Evolutionary conservation across 805 yeast species (phyloP), one percentile per base, ranked within the genome.

Genomic region (Lipomyces anomalus): DNA sequence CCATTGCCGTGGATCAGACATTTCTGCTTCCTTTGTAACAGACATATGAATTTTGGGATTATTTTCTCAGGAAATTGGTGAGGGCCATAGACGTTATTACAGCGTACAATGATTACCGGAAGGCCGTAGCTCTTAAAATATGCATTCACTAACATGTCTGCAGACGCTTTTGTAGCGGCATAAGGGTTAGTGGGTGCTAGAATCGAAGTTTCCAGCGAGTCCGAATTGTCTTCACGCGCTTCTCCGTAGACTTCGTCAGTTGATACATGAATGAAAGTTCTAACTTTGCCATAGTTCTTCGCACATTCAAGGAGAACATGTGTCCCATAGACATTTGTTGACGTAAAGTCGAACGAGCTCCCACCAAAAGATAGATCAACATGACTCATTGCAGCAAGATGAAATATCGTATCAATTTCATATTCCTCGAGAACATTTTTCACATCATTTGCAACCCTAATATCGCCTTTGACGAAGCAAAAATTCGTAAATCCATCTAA

Each of bases 221-320:
- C 61, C 1, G 61, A 64, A 5, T 46, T 50, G 4, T 45, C 54
- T 1, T 37, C 38, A 29, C 61, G 64, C 7, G 56, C 55, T 47
- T 75, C 79, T 1, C 82, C 82, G 50, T 76, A 76, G 0, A 77
- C 81, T 51, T 76, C 82, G 56, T 76, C 82, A 0, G 82, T 77
- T 6, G 81, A 76, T 37, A 76, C 64, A 53, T 76, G 79, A 4
- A 75, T 40, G 34, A 74, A 63, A 11, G 56, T 43, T 16, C 40
- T 47, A 6, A 65, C 43, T 11, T 39, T 38, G 33, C 40, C 47
- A 20, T 42, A 42, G 33, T 47, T 42, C 24, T 73, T 60, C 17
- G 64, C 57, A 21, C 65, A 62, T 53, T 76, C 80, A 4, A 76
- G 61, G 16, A 77, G 47, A 21, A 67, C 70, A 47, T 73, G 78